Evolutionary conservation across 2,329 filamentous ascomycete species (phyloP), one percentile per base, ranked within the genome.

Genomic region (Verticillium tricorpus): DNA sequence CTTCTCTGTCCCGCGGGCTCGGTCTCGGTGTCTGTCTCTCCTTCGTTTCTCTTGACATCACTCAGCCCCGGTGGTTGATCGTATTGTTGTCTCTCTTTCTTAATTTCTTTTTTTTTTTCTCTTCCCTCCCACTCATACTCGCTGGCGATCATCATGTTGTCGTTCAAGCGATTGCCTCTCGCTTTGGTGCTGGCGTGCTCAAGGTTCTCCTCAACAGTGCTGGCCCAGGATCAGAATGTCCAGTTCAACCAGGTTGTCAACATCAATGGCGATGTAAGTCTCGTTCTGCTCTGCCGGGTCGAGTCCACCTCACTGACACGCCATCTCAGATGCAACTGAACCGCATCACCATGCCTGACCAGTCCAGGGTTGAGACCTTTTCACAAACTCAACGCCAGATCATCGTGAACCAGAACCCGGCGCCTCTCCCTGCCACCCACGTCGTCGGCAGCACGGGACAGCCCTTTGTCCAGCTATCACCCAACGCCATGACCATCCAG

Each of bases 171-270:
- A 25, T 56, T 61, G 31, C 62, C 62, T 31, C 56, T 65, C 57
- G 61, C 61, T 60, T 63, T 64, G 31, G 39, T 64, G 25, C 56
- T 65, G 34, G 61, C 61, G 55, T 59, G 59, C 37, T 60, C 61
- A 58, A 62, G 62, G 56, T 61, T 64, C 35, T 59, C 59, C 57
- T 28, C 35, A 58, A 58, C 62, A 25, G 65, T 65, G 17, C 58
- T 60, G 15, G 66, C 64, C 15, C 65, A 65, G 57, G 60, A 60
- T 31, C 63, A 65, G 56, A 60, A 56, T 54, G 65, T 60, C 7
- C 66, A 67, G 40, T 67, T 65, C 56, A 67, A 67, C 34, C 66
- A 67, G 54, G 66, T 67, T 31, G 62, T 67, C 31, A 67, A 67
- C 57, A 40, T 67, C 22, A 67, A 67, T 61, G 66, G 66, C 12